Evolutionary conservation across 306 rosid species (phyloP), one percentile per base, ranked within the genome.

Genomic region (Adenanthera pavonina): DNA sequence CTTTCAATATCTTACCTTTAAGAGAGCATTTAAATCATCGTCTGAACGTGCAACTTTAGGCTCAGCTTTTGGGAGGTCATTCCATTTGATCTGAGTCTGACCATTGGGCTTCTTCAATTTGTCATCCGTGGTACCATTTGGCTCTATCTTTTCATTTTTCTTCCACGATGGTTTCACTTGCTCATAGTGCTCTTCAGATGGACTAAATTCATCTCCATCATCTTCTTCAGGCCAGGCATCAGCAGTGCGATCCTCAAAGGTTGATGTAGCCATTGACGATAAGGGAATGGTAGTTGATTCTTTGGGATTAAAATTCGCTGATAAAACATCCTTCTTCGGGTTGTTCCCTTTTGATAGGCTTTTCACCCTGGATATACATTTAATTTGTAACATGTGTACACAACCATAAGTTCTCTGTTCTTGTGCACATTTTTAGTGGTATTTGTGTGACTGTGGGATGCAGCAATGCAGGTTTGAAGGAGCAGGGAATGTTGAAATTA

Each of bases 301-400:
- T 85, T 86, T 93, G 76, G 89, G 87, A 89, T 90, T 96, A 86
- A 90, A 74, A 68, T 88, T 91, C 14, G 97, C 80, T 34, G 98
- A 83, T 61, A 92, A 74, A 52, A 84, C 81, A 66, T 96, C 98
- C 88, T 94, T 96, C 91, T 96, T 96, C 2, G 89, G 81, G 83
- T 80, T 96, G 87, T 77, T 94, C 74, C 98, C 97, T 81, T 96
- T 96, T 0, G 99, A 96, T 67, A 96, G 87, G 84, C 98, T 96
- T 87, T 96, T 96, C 78, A 96, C 99, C 90, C 99, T 96, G 87
- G 52, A 84, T 49, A 49, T 54, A 69, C 78, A 78, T 64, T 85
- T 44, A 51, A 44, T 66, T 77, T 71, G 76, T 57, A 75, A 54
- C 76, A 70, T 60, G 25, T 61, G 52, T 70, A 56, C 59, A 65